Evolutionary conservation across 2,329 filamentous ascomycete genomes (phyloP), one percentile per base, ranked within the genome.

Genomic region (Botrytis medusae): DNA sequence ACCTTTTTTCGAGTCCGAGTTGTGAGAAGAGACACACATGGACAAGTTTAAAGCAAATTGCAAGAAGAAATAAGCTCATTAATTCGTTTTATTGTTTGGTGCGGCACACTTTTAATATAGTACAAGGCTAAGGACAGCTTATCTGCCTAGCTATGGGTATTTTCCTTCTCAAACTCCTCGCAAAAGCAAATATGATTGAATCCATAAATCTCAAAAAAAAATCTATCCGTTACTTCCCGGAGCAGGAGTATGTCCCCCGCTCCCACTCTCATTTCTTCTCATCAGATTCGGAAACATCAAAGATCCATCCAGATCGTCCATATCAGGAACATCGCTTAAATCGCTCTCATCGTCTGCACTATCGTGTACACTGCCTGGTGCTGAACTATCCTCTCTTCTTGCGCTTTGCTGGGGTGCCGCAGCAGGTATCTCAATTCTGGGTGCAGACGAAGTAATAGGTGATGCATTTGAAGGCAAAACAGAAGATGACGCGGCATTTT

Each of bases 311-410:
- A 75, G 59, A 68, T 80, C 80, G 71, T 81, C 79, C 77, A 80
- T 79, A 72, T 80, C 79, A 29, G 80, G 80, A 20, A 87, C 80
- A 77, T 87, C 86, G 73, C 85, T 87, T 3, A 88, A 80, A 79
- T 88, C 86, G 75, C 85, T 87, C 75, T 87, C 86, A 73, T 87
- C 86, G 76, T 88, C 86, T 0, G 86, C 86, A 76, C 83, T 84
- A 73, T 87, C 86, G 62, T 87, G 84, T 0, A 86, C 79, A 67
- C 84, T 82, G 16, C 80, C 81, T 12, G 76, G 76, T 14, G 71
- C 79, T 29, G 77, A 77, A 63, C 83, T 82, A 62, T 81, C 79
- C 65, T 83, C 78, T 75, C 61, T 76, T 75, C 81, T 75, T 81
- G 73, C 83, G 76, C 20, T 77, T 37, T 73, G 63, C 20, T 64